These are phyloP conservation scores for Extremus antarcticus DNA, from an alignment of 495 filamentous ascomycete genomes.

Conservation along the genomic window DNA sequence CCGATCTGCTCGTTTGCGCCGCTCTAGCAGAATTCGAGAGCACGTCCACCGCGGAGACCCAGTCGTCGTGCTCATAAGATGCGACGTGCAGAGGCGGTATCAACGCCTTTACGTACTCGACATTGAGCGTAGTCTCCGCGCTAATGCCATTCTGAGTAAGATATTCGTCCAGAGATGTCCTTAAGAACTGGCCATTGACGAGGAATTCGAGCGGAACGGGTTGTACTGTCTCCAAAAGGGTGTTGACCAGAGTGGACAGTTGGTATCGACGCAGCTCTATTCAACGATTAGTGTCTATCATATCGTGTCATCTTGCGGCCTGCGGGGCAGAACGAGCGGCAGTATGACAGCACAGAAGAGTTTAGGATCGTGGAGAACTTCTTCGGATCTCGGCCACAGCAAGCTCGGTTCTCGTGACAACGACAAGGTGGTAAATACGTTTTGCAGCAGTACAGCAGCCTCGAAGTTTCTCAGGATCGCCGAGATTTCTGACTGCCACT, in stretches of 20 bases:
- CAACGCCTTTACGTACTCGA: slow-evolving; percentile 87
- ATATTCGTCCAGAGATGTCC: slow-evolving; percentile 80
- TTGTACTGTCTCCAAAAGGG: slow-evolving; percentile 63
- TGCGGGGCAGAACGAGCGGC: no score
- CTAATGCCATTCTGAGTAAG: slow-evolving; percentile 76
- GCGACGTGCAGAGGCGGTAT: slow-evolving; percentile 78
- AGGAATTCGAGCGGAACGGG: slow-evolving; percentile 94
- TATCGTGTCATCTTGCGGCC: no score
- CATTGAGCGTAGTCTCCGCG: slow-evolving; percentile 68
- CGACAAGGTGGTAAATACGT: no score
- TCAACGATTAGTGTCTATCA: not conserved
- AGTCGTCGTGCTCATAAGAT: slow-evolving; percentile 91
- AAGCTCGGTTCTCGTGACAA: no score
- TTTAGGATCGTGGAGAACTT: no score
- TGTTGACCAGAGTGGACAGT: slow-evolving; percentile 87
- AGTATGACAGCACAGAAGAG: no score
- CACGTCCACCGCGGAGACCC: slow-evolving; percentile 88
- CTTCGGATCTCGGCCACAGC: no score
- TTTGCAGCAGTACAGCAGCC: no score
- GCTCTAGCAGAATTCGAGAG: slow-evolving; percentile 56
- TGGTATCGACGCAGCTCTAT: slow-evolving; percentile 76
- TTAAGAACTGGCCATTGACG: slow-evolving; percentile 79
- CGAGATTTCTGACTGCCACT: no score
- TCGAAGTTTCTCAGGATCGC: no score
- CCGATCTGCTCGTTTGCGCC: slow-evolving; percentile 22